Evolutionary conservation across 495 filamentous ascomycete species (phyloP), one percentile per base, ranked within the genome.

Genomic region (Patellaria atrata): DNA sequence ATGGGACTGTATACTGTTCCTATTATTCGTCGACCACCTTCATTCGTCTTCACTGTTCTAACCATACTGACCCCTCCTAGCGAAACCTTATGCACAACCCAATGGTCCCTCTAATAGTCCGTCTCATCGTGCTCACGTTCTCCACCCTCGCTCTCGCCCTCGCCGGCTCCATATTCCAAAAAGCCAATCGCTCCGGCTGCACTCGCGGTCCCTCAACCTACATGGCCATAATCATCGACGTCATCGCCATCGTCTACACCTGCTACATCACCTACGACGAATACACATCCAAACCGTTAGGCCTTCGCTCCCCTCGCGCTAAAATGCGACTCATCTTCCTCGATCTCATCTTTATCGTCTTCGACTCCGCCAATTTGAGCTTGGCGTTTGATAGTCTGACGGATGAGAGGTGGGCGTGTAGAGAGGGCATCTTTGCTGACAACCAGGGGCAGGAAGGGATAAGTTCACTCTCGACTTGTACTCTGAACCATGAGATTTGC

Each of bases 261-360:
- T 50, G 82, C 32, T 96, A 93, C 55, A 87, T 97, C 55, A 92
- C 84, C 2, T 94, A 77, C 57, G 89, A 97, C 53, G 89, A 97
- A 57, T 96, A 93, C 56, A 86, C 82, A 3, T 76, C 82, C 12
- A 91, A 94, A 50, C 89, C 89, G 3, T 61, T 97, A 21, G 89
- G 89, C 4, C 61, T 97, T 37, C 78, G 89, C 18, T 73, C 73
- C 4, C 72, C 82, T 2, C 75, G 71, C 22, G 75, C 83, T 14
- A 96, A 96, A 51, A 77, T 92, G 45, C 70, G 79, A 14, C 68
- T 97, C 21, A 70, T 94, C 33, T 71, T 97, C 37, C 68, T 94
- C 40, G 89, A 97, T 58, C 65, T 96, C 2, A 70, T 94, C 52
- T 97, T 97, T 54, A 91, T 97, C 44, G 82, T 94, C 18, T 92